phyloP scores from a whole-genome alignment of 169 alveolate species.

The Plasmodium inui region DNA sequence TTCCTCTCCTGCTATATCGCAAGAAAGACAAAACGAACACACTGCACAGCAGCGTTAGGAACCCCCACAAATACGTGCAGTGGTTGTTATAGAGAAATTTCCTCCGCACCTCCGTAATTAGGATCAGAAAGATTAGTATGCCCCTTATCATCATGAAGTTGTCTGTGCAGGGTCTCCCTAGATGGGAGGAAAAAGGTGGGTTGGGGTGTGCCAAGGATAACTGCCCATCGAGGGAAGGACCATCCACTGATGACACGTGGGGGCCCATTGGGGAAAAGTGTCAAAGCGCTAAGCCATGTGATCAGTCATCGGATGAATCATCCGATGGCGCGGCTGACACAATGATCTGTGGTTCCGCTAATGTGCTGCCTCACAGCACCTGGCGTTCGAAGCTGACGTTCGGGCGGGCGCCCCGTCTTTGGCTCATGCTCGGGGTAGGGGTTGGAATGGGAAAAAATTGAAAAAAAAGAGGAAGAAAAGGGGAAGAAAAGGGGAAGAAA shows the following conservation, averaged over 20 bases:
- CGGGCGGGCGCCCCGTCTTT: background rate
- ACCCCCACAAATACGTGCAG: background rate
- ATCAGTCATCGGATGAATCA: background rate
- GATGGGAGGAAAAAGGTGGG: background rate
- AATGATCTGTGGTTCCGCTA: background rate
- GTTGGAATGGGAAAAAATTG: background rate
- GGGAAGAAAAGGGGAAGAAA: too few relatives aligned
- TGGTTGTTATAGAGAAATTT: background rate
- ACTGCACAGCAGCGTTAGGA: background rate
- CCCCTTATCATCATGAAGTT: background rate
- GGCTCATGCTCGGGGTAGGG: background rate
- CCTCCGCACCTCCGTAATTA: background rate
- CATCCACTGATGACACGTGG: too few relatives aligned
- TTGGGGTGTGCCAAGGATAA: background rate
- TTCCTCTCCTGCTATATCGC: background rate
- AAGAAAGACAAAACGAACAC: background rate
- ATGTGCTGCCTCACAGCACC: background rate
- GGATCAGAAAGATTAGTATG: background rate
- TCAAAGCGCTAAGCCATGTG: background rate
- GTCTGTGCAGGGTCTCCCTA: background rate
- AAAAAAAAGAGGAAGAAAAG: too few relatives aligned
- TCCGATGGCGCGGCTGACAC: too few relatives aligned
- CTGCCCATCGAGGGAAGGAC: background rate
- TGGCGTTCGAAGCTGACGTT: background rate
- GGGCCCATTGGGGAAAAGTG: background rate